These are phyloP conservation scores for Yarrowia deformans DNA, from an alignment of 805 yeast species.

Conservation along the genomic window DNA sequence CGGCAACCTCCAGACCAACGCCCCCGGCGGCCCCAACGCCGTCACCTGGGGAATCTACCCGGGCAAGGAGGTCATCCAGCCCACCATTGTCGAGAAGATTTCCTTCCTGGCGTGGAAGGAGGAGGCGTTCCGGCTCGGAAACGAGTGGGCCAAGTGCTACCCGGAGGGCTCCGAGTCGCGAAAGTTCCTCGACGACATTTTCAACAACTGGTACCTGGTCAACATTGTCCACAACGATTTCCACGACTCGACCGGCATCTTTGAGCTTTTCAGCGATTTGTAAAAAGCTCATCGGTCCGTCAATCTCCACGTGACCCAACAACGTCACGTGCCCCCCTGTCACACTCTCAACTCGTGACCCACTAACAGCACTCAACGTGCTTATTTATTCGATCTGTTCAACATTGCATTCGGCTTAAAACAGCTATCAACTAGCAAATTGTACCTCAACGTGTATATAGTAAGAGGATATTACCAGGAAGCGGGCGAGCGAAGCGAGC, in stretches of 20 bases:
- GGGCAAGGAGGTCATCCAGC: slow-evolving; percentile 91
- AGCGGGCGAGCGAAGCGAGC: too few species aligned
- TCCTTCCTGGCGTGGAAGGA: slow-evolving; percentile 98
- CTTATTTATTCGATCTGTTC: slow-evolving; percentile 38
- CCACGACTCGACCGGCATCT: slow-evolving; percentile 49
- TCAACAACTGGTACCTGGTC: slow-evolving; percentile 72
- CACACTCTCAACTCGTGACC: not conserved
- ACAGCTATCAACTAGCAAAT: slow-evolving; percentile 26
- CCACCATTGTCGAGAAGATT: slow-evolving; percentile 90
- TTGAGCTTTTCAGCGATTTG: slow-evolving; percentile 41
- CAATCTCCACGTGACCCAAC: too few species aligned
- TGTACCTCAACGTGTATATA: slow-evolving; percentile 40
- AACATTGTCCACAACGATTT: slow-evolving; percentile 91
- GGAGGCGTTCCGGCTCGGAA: slow-evolving; percentile 83
- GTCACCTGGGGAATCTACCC: slow-evolving; percentile 99
- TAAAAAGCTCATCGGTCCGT: not conserved
- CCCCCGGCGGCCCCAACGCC: slow-evolving; percentile 84
- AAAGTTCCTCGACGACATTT: slow-evolving; percentile 56
- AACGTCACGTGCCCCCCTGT: too few species aligned
- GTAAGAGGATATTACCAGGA: not conserved
- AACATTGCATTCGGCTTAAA: slow-evolving; percentile 30
- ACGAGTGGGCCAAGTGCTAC: slow-evolving; percentile 69
- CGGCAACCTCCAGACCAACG: slow-evolving; percentile 68
- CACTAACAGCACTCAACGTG: slow-evolving; percentile 39
- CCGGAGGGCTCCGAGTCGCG: slow-evolving; percentile 50